phyloP scores from a whole-genome alignment of 192 early-diverging fungal genomes.

The Allomyces macrogynus region DNA sequence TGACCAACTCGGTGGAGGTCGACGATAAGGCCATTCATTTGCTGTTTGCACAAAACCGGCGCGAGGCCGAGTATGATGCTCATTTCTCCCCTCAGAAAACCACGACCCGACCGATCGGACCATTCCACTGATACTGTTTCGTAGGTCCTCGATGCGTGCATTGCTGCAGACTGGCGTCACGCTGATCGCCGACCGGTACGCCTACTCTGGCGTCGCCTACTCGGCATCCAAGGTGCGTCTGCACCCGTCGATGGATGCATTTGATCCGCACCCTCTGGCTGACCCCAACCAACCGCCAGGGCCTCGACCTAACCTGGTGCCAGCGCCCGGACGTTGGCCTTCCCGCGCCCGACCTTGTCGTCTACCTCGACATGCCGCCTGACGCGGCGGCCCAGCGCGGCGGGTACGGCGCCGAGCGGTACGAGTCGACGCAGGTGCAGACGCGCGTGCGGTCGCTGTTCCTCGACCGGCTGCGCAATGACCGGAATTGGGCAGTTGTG shows the following conservation, averaged over 20 bases:
- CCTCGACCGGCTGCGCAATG: conserved; percentile 8
- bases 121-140: background rate
- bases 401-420: conserved; percentile 83
- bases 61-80: conserved; percentile 62
- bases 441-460: conserved; percentile 53
- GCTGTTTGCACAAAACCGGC: conserved; percentile 89
- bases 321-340: conserved; percentile 66
- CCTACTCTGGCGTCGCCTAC: conserved; percentile 86
- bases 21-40: conserved; percentile 74
- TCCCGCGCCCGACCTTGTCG: conserved; percentile 60
- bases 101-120: background rate
- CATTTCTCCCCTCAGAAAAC: background rate
- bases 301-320: conserved; percentile 72
- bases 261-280: too few species aligned
- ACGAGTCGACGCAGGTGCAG: conserved; percentile 72
- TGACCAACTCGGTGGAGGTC: conserved; percentile 43
- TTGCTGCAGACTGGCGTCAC: conserved; percentile 46
- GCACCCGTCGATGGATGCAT: too few species aligned
- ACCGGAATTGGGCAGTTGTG: conserved; percentile 17
- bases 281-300: conserved; percentile 21
- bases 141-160: conserved; percentile 31
- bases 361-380: conserved; percentile 68
- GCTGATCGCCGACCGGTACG: conserved; percentile 81
- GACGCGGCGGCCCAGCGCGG: conserved; percentile 52
- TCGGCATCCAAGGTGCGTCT: conserved; percentile 58